Evolutionary conservation across 1,139 yeast genomes (phyloP).

Genomic region (Meyerozyma guilliermondii): DNA sequence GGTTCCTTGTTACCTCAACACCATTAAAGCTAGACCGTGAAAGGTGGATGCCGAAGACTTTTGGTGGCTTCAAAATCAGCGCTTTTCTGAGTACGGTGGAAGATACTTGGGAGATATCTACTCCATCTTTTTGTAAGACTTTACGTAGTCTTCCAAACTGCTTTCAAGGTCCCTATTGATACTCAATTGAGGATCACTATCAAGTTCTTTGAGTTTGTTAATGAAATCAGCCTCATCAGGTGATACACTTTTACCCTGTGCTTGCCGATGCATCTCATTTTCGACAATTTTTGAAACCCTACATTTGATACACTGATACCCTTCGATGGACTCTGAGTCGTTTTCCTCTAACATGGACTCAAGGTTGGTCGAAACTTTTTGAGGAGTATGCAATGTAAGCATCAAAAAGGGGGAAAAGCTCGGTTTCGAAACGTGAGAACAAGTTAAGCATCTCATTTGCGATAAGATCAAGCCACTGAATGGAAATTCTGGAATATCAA

Average conservation of each 20-base stretch:
- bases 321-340: slow-evolving; percentile 69
- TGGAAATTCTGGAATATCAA: slow-evolving; percentile 59
- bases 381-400: slow-evolving; percentile 73
- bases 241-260: slow-evolving; percentile 7
- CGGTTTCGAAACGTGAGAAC: slow-evolving; percentile 61
- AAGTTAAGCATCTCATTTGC: slow-evolving; percentile 63
- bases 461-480: slow-evolving; percentile 65
- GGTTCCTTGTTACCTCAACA: slow-evolving; percentile 66
- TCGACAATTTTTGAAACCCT: slow-evolving; percentile 46
- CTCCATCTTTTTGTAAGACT: slow-evolving; percentile 38
- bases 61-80: slow-evolving; percentile 61
- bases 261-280: slow-evolving; percentile 19
- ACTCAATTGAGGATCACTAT: slow-evolving; percentile 28
- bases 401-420: slow-evolving; percentile 62
- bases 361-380: slow-evolving; percentile 42
- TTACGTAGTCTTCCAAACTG: slow-evolving; percentile 41
- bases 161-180: slow-evolving; percentile 59
- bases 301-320: slow-evolving; percentile 75
- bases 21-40: slow-evolving; percentile 78
- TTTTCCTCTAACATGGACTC: slow-evolving; percentile 52
- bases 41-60: slow-evolving; percentile 67
- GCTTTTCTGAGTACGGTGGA: slow-evolving; percentile 66
- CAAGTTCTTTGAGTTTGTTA: slow-evolving; percentile 23
- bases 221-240: slow-evolving; percentile 16
- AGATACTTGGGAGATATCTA: slow-evolving; percentile 42